Conservation (phyloP, 495 filamentous ascomycete genomes). For the Neurospora discreta region DNA sequence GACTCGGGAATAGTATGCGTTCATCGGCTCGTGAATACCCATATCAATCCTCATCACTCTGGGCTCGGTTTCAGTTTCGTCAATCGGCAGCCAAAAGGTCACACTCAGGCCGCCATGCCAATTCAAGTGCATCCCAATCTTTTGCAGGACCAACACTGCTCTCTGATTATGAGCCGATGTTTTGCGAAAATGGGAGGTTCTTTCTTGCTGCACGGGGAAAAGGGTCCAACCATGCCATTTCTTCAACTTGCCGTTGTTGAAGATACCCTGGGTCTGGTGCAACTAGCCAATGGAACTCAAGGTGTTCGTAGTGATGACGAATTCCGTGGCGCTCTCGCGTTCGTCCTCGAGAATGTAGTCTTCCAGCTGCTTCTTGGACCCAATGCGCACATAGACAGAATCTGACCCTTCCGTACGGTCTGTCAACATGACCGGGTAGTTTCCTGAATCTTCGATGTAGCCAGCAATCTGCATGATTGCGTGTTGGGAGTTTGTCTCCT, state of each 20-base stretch:
- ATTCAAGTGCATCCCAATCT: neutral
- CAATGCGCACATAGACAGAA: neutral
- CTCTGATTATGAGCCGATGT: neutral
- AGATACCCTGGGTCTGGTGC: neutral
- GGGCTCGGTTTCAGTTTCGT: neutral
- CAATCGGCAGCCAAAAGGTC: neutral
- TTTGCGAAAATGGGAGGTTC: neutral
- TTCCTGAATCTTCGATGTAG: neutral
- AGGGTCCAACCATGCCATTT: conserved; percentile 1
- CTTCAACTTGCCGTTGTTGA: neutral
- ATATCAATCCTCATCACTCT: neutral
- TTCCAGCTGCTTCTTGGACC: neutral
- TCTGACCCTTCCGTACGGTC: neutral
- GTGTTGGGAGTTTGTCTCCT: neutral
- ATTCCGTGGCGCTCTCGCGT: neutral
- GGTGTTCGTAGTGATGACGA: neutral
- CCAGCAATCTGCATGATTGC: neutral
- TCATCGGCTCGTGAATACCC: neutral
- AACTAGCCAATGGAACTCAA: neutral
- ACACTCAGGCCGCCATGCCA: neutral
- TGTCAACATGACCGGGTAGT: neutral
- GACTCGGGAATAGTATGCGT: neutral
- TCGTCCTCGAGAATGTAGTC: neutral
- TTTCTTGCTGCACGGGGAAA: neutral
- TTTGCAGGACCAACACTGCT: neutral